Conservation (phyloP, 441 rosid species). For the Hypseocharis bilobata region DNA sequence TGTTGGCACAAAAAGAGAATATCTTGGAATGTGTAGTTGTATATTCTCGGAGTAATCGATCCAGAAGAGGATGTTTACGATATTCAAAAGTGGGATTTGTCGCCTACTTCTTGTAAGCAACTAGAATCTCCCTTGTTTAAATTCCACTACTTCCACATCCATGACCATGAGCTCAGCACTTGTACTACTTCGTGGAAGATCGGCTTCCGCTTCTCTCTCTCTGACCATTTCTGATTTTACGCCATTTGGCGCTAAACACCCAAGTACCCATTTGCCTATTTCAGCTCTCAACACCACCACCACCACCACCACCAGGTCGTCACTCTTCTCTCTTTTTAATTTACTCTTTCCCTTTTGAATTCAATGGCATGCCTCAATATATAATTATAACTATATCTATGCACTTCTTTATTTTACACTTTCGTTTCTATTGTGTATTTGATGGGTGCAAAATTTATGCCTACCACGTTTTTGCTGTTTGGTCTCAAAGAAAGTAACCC, state of each 20-base stretch:
- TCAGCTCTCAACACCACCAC: conserved; percentile 16
- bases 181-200: conserved; percentile 16
- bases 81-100: conserved; percentile 10
- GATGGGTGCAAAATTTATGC: too few species aligned
- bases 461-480: too few species aligned
- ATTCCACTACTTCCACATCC: conserved; percentile 20
- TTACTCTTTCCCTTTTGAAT: neutral
- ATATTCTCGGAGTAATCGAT: conserved; percentile 21
- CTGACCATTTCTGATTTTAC: conserved; percentile 1
- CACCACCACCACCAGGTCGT: too few species aligned
- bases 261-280: conserved; percentile 6
- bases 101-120: conserved; percentile 13
- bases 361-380: too few species aligned
- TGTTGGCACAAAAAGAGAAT: neutral
- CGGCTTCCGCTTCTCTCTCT: conserved; percentile 10
- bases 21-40: neutral
- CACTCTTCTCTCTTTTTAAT: neutral
- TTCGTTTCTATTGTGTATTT: too few species aligned
- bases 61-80: conserved; percentile 3
- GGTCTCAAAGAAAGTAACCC: too few species aligned
- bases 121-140: conserved; percentile 26
- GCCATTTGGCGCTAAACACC: conserved; percentile 22
- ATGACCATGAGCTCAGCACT: conserved; percentile 7
- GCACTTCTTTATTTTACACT: too few species aligned
- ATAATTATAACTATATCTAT: too few species aligned